Evolutionary conservation across 2,329 filamentous ascomycete genomes (phyloP), one percentile per base, ranked within the genome.

Genomic region (Talaromyces sp.): DNA sequence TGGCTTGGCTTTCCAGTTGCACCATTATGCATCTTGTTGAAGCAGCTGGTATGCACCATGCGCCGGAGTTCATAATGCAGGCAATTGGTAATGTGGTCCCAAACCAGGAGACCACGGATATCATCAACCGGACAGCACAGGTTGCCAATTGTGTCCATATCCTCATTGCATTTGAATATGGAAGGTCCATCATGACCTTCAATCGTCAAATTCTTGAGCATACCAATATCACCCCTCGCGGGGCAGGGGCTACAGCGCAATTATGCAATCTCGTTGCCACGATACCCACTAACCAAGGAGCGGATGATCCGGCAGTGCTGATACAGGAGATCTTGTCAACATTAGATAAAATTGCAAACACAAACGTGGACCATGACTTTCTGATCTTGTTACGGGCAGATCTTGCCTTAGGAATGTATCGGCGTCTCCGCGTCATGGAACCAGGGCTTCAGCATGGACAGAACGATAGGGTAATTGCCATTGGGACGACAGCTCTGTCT

Each of bases 11-110:
- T 60, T 80, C 80, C 0, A 82, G 77, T 52, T 82, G 77, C 46
- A 78, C 73, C 0, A 67, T 78, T 9, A 81, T 84, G 78, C 82
- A 84, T 61, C 72, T 83, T 22, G 69, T 81, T 1, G 82, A 83
- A 58, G 78, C 80, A 8, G 75, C 78, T 24, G 64, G 65, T 1
- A 40, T 65, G 16, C 61, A 65, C 19, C 60, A 55, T 33, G 51
- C 53, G 3, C 49, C 56, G 7, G 58, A 64, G 5, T 51, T 27
- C 10, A 49, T 65, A 20, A 52, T 58, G 20, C 51, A 66, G 41
- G 60, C 60, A 7, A 55, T 56, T 4, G 49, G 36, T 17, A 49
- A 42, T 42, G 44, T 42, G 22, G 36, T 48, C 3, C 48, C 54
- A n/a, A 50, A 35, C 3, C 37, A 33, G 7, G 49, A 57, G 48